phyloP scores from a whole-genome alignment of 352 stramenopile genomes.

The Plasmopara viticola region DNA sequence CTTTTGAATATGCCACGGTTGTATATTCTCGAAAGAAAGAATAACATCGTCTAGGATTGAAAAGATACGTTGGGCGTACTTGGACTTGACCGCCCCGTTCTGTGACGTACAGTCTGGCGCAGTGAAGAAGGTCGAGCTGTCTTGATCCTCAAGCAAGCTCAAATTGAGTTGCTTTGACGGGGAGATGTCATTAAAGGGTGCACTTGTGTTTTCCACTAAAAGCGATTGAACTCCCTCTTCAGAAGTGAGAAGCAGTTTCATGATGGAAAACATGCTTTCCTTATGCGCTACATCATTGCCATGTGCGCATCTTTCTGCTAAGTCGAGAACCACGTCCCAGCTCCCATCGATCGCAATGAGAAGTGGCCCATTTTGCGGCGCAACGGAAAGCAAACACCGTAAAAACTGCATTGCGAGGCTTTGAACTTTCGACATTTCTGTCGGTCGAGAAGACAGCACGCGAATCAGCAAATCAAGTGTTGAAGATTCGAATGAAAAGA shows the following conservation, averaged over 20 bases:
- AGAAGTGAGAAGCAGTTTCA: slow-evolving; percentile 42
- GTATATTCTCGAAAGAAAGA: slow-evolving; percentile 64
- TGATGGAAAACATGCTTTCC: slow-evolving; percentile 46
- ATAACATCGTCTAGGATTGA: slow-evolving; percentile 60
- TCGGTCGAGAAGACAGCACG: slow-evolving; percentile 15
- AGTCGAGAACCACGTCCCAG: slow-evolving; percentile 42
- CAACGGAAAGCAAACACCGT: slow-evolving; percentile 29
- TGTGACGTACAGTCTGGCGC: slow-evolving; percentile 45
- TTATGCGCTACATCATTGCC: slow-evolving; percentile 36
- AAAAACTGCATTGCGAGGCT: slow-evolving; percentile 33
- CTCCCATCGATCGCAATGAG: slow-evolving; percentile 38
- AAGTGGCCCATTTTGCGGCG: slow-evolving; percentile 44
- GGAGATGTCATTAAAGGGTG: not conserved
- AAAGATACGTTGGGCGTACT: slow-evolving; percentile 45
- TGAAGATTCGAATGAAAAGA: slow-evolving; percentile 70
- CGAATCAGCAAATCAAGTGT: slow-evolving; percentile 52
- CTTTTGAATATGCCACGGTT: slow-evolving; percentile 73
- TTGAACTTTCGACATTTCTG: slow-evolving; percentile 17
- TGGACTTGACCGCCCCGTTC: slow-evolving; percentile 24
- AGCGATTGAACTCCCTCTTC: slow-evolving; percentile 46
- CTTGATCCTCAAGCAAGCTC: slow-evolving; percentile 32
- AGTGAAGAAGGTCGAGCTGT: slow-evolving; percentile 47
- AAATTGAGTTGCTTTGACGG: slow-evolving; percentile 33
- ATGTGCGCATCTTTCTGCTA: slow-evolving; percentile 38
- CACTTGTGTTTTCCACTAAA: slow-evolving; percentile 9